These are phyloP conservation scores for Ceraceosorus guamensis DNA, from an alignment of 1,284 basidiomycete species.

Conservation along the genomic window DNA sequence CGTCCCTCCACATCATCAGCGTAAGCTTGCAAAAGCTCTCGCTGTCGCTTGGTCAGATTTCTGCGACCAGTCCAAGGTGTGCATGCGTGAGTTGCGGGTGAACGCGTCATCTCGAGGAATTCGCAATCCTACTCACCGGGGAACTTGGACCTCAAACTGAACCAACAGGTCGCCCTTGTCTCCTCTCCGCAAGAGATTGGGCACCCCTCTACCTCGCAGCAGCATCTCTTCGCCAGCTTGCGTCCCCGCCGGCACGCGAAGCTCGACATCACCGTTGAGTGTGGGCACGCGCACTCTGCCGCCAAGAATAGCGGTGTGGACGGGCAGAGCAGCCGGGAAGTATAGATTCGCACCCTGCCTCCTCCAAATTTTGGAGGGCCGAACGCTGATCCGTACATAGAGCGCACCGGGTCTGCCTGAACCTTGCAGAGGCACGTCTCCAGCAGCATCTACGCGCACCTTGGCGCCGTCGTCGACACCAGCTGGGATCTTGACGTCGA, in stretches of 20 bases:
- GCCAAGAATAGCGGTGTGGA: constrained; percentile 84
- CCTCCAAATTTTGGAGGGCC: constrained; percentile 73
- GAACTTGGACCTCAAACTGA: constrained; percentile 77
- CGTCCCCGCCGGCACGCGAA: constrained; percentile 84
- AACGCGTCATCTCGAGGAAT: background rate
- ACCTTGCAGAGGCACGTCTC: constrained; percentile 70
- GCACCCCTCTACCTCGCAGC: constrained; percentile 77
- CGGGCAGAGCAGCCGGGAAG: constrained; percentile 81
- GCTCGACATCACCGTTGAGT: constrained; percentile 89
- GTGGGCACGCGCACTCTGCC: constrained; percentile 89
- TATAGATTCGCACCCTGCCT: constrained; percentile 88
- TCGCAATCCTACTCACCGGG: constrained; percentile 63
- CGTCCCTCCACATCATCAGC: constrained; percentile 85
- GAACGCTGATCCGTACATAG: constrained; percentile 77
- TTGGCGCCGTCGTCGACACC: constrained; percentile 96
- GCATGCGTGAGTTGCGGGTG: background rate
- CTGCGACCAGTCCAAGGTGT: background rate
- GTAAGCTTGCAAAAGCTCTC: constrained; percentile 77
- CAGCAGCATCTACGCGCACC: constrained; percentile 72
- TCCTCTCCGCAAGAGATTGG: constrained; percentile 52
- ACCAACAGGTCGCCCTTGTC: constrained; percentile 84
- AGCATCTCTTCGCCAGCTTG: constrained; percentile 97
- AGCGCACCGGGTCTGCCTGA: constrained; percentile 72
- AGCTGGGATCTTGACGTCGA: constrained; percentile 69
- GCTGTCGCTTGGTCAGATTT: constrained; percentile 68